phyloP scores from a whole-genome alignment of 2,329 filamentous ascomycete species.

The Stenocarpella maydis region DNA sequence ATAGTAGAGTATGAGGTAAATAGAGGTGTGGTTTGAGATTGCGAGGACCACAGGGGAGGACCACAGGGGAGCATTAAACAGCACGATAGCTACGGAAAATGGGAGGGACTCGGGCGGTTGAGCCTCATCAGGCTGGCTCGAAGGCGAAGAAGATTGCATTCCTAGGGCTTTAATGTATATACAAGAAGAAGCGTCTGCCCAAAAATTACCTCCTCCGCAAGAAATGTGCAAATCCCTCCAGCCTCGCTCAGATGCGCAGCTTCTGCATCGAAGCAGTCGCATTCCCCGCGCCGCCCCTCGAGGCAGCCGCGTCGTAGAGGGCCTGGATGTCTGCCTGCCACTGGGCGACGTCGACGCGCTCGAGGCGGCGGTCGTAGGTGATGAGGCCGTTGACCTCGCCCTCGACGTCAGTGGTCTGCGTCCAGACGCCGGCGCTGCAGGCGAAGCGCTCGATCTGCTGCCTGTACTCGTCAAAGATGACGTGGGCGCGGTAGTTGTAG shows the following conservation, averaged over 20 bases:
- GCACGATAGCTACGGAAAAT: no score
- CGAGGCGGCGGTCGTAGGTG: conserved; percentile 71
- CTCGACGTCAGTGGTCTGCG: conserved; percentile 78
- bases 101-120: no score
- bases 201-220: background rate
- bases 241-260: background rate
- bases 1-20: no score
- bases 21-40: no score
- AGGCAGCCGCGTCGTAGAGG: conserved; percentile 63
- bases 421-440: conserved; percentile 75
- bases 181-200: background rate
- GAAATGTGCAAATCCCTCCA: no score
- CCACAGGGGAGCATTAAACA: no score
- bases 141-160: background rate
- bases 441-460: conserved; percentile 67
- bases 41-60: no score
- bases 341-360: conserved; percentile 63
- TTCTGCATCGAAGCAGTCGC: background rate
- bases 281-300: conserved; percentile 31
- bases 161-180: background rate
- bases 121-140: no score
- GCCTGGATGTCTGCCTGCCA: conserved; percentile 68
- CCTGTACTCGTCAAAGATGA: conserved; percentile 67
- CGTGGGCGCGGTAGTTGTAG: conserved; percentile 72
- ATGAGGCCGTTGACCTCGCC: conserved; percentile 77